Conservation (phyloP, 768 basidiomycete species). For the Boletus insuetus region DNA sequence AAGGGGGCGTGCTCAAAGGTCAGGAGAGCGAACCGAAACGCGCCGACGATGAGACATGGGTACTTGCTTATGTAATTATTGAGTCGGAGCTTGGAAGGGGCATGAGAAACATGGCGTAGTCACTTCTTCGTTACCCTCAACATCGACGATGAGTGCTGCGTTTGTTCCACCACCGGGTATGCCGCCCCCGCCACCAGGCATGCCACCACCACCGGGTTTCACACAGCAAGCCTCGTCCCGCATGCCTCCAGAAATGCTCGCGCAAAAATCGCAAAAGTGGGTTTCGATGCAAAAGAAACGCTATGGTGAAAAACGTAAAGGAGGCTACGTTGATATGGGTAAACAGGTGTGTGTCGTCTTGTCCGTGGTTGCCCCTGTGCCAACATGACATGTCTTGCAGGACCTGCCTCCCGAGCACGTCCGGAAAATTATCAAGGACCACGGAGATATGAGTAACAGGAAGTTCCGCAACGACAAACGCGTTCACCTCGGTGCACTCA, state of each 20-base stretch:
- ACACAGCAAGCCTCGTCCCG: slow-evolving; percentile 37
- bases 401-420: slow-evolving; percentile 97
- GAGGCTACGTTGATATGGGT: slow-evolving; percentile 88
- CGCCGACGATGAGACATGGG: no score
- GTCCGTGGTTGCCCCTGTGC: not conserved
- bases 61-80: no score
- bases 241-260: slow-evolving; percentile 67
- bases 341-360: slow-evolving; percentile 66
- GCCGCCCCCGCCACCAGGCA: slow-evolving; percentile 40
- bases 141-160: slow-evolving; percentile 32
- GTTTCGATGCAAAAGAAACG: slow-evolving; percentile 89
- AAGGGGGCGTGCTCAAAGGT: no score
- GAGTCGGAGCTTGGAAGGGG: slow-evolving; percentile 23
- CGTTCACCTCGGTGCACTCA: slow-evolving; percentile 96
- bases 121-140: slow-evolving; percentile 27
- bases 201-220: slow-evolving; percentile 36
- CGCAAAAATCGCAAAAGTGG: slow-evolving; percentile 96
- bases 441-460: slow-evolving; percentile 98
- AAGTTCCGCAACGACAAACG: slow-evolving; percentile 99
- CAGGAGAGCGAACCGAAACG: no score
- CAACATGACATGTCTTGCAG: slow-evolving; percentile 37
- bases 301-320: slow-evolving; percentile 88
- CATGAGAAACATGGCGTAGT: slow-evolving; percentile 16
- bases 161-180: slow-evolving; percentile 41
- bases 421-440: slow-evolving; percentile 99